Percentiles rank a stretch among this genome's conserved stretches.
Evolutionary conservation across 1,284 basidiomycete genomes (phyloP).

Genomic region (Cutaneotrichosporon sp.): DNA sequence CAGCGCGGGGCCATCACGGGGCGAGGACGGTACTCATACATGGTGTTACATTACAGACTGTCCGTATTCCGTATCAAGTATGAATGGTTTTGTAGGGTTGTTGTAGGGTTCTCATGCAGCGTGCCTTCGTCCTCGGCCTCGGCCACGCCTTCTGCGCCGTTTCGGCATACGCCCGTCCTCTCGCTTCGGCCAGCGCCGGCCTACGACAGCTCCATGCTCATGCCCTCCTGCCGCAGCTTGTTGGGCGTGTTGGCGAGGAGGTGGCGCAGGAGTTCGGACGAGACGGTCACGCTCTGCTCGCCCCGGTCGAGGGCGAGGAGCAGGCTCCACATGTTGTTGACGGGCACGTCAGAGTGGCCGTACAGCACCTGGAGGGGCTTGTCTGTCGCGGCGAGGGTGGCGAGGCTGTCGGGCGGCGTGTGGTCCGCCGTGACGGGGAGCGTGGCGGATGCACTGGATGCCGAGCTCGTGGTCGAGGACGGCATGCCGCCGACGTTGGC

Average conservation of each 20-base stretch:
- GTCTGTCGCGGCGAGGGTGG: background rate
- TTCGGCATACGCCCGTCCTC: too few relatives aligned
- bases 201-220: slow-evolving; percentile 7
- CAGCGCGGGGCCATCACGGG: too few relatives aligned
- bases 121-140: background rate
- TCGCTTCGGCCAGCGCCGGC: too few relatives aligned
- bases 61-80: background rate
- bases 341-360: slow-evolving; percentile 9
- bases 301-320: slow-evolving; percentile 24
- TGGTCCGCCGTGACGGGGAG: background rate
- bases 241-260: slow-evolving; percentile 3
- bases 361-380: slow-evolving; percentile 9
- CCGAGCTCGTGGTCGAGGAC: background rate
- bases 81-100: background rate
- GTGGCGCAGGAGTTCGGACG: slow-evolving; percentile 18
- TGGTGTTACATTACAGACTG: slow-evolving; percentile 1
- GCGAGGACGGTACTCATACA: background rate
- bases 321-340: slow-evolving; percentile 17
- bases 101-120: background rate
- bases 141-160: background rate
- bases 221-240: background rate
- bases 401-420: background rate
- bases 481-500: slow-evolving; percentile 1
- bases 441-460: background rate
- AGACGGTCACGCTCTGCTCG: slow-evolving; percentile 17